Percentiles rank a stretch among this genome's conserved stretches.
Evolutionary conservation across 495 filamentous ascomycete genomes (phyloP).

Genomic region (Lasiosphaeris hirsuta): DNA sequence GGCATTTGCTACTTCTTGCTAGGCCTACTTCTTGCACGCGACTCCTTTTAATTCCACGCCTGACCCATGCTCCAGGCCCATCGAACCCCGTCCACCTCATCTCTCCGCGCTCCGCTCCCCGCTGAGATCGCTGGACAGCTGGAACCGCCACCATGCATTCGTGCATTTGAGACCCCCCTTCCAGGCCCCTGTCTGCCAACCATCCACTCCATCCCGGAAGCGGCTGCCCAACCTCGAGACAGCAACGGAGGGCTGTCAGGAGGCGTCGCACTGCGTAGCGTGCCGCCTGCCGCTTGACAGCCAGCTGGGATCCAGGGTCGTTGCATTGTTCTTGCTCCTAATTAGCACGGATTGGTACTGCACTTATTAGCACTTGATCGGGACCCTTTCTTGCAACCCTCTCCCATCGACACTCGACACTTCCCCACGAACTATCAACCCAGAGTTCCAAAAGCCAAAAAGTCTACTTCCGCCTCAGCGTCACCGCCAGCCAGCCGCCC

Average conservation of each 20-base stretch:
- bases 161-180: background rate
- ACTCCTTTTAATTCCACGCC: background rate
- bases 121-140: conserved; percentile 4
- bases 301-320: conserved; percentile 13
- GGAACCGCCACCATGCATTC: background rate
- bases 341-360: background rate
- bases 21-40: too few species aligned
- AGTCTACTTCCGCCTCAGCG: conserved; percentile 5
- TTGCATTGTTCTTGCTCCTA: conserved; percentile 4
- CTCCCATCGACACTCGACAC: conserved; percentile 35
- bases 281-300: conserved; percentile 16
- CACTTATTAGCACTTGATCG: conserved; percentile 7
- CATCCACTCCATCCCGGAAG: too few species aligned
- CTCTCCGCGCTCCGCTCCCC: conserved; percentile 9
- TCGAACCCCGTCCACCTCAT: conserved; percentile 5
- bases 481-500: conserved; percentile 1
- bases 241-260: conserved; percentile 5
- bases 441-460: background rate
- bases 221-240: too few species aligned
- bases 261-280: conserved; percentile 1
- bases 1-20: too few species aligned
- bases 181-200: background rate
- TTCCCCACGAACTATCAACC: background rate
- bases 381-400: conserved; percentile 22
- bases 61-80: too few species aligned